Evolutionary conservation across 805 yeast species (phyloP), one percentile per base, ranked within the genome.

Genomic region (Yarrowia deformans): DNA sequence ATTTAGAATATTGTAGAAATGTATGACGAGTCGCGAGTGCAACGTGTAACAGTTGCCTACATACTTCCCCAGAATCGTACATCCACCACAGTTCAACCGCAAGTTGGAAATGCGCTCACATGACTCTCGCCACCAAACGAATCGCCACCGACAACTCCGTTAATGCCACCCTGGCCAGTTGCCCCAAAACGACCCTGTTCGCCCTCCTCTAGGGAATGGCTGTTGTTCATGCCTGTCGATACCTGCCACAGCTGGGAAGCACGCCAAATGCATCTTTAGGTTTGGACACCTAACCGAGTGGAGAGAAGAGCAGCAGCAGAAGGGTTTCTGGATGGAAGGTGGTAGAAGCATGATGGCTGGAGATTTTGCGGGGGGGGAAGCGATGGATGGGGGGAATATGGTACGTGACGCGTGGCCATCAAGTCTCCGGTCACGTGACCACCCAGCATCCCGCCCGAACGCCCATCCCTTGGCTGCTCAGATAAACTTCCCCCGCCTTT

Each of bases 271-370:
- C 61, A 55, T 23, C 37, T 29, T 56, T 5, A 56, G 63, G 63
- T 56, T 56, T 42, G 46, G 63, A 56, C 63, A 56, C 63, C 48
- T 56, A 56, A 56, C 63, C 63, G 63, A 56, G 63, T 56, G 48
- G 63, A 56, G 63, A 56, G 63, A 42, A 56, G 48, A 42, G 63
- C 48, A 42, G 63, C 37, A 56, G 35, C 16, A n/a, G 16, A 40
- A 16, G 16, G 29, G 8, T 34, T 35, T 8, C 12, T 10, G 40
- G 10, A 32, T 39, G 60, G 60, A 39, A 54, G 48, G 48, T 3
- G 29, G 39, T 40, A 16, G 63, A 56, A 55, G 37, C 54, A 32
- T 32, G 19, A 13, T 46, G 50, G 50, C n/a, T 6, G 34, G 50
- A 9, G 32, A 23, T 10, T 23, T 23, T 46, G 32, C 6, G 50